These are phyloP conservation scores for Tardiomyces depauwii DNA, from an alignment of 1,139 yeast species.

Conservation along the genomic window DNA sequence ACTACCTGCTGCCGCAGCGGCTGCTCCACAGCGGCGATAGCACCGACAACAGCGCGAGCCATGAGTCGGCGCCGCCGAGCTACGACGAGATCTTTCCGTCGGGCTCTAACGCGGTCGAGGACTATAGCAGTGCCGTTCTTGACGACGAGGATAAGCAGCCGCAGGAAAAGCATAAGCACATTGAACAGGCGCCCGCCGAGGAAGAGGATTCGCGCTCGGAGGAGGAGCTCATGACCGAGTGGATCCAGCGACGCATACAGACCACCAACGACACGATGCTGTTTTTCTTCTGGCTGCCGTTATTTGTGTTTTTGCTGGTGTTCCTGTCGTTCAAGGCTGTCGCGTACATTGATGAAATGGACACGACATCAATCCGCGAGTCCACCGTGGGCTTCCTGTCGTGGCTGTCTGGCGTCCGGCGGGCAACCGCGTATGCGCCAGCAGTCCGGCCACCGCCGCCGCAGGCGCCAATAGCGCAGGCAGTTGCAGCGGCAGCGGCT, in stretches of 20 bases:
- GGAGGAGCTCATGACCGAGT: conserved; percentile 16
- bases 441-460: background rate
- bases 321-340: background rate
- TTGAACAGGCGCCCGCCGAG: background rate
- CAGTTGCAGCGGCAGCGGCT: too few species aligned
- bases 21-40: conserved; percentile 1
- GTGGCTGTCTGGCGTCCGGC: background rate
- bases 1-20: conserved; percentile 10
- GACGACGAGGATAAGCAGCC: conserved; percentile 8
- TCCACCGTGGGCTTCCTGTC: background rate
- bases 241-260: conserved; percentile 33
- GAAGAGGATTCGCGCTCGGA: background rate
- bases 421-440: background rate
- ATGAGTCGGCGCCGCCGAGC: conserved; percentile 34
- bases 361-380: background rate
- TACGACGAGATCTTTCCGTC: conserved; percentile 76
- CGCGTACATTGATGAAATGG: background rate
- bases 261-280: conserved; percentile 78
- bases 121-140: conserved; percentile 21
- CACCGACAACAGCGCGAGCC: background rate
- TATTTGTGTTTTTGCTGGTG: conserved; percentile 14
- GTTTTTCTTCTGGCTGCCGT: conserved; percentile 64
- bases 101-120: background rate
- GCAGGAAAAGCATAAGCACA: background rate
- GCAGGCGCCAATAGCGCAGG: background rate